These are phyloP conservation scores for Tulasnella sp. DNA, from an alignment of 768 basidiomycete species.

Conservation along the genomic window DNA sequence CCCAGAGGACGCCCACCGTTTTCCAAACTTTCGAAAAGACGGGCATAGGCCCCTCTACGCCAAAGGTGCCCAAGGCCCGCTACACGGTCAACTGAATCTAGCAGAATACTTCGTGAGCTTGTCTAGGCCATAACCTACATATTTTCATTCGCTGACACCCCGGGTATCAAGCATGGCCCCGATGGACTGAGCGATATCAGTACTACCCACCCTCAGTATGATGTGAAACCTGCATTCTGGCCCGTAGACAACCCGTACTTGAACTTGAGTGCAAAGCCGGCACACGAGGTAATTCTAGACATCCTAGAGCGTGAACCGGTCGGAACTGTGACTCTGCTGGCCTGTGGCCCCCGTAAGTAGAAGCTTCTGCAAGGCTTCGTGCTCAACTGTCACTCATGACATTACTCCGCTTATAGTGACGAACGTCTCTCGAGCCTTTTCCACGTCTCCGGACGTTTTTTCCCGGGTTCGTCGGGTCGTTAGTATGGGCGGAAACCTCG, in stretches of 20 bases:
- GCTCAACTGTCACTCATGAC: too few relatives aligned
- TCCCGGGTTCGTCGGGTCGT: constrained; percentile 36
- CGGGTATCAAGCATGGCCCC: constrained; percentile 35
- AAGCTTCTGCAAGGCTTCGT: neutral
- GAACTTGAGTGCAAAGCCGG: constrained; percentile 18
- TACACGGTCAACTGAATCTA: constrained; percentile 33
- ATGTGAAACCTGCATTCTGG: constrained; percentile 17
- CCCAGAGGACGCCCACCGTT: constrained; percentile 31
- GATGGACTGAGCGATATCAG: constrained; percentile 35
- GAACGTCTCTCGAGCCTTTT: constrained; percentile 42
- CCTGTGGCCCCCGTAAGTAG: constrained; percentile 34
- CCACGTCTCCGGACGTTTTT: constrained; percentile 37
- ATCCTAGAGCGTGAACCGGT: constrained; percentile 31
- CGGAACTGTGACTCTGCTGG: constrained; percentile 32
- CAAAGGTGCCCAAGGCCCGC: constrained; percentile 35
- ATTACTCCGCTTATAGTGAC: constrained; percentile 37
- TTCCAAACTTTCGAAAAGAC: constrained; percentile 17
- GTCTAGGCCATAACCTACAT: neutral
- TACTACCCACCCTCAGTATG: constrained; percentile 35
- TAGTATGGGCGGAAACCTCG: constrained; percentile 47
- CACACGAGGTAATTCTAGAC: constrained; percentile 32
- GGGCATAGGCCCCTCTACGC: constrained; percentile 28
- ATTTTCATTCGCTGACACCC: neutral
- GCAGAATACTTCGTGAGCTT: constrained; percentile 36
- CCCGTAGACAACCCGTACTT: neutral